Conservation (phyloP, 768 basidiomycete genomes). For the Boletus coccyginus region DNA sequence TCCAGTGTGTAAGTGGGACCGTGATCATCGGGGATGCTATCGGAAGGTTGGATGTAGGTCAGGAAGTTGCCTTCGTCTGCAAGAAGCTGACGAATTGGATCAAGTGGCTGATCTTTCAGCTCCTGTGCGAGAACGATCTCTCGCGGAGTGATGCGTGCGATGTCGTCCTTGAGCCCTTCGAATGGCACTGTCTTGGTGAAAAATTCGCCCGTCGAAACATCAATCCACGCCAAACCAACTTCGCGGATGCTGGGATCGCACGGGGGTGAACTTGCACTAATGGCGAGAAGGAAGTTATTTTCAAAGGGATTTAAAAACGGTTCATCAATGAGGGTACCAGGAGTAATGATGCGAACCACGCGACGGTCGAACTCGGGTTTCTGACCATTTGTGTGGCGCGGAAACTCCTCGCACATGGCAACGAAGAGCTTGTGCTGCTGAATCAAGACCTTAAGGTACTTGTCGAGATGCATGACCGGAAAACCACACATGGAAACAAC, state of each 20-base stretch:
- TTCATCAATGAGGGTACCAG: conserved; percentile 93
- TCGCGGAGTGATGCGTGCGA: conserved; percentile 75
- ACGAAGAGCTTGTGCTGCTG: conserved; percentile 83
- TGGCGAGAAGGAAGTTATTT: conserved; percentile 86
- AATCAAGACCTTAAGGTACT: conserved; percentile 81
- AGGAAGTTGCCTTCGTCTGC: conserved; percentile 54
- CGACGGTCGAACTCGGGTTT: conserved; percentile 72
- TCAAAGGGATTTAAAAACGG: conserved; percentile 81
- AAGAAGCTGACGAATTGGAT: conserved; percentile 50
- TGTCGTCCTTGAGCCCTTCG: conserved; percentile 69
- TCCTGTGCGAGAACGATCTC: conserved; percentile 70
- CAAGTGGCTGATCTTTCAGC: conserved; percentile 34
- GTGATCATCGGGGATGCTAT: not conserved
- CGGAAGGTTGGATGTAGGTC: conserved; percentile 40
- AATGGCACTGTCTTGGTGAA: conserved; percentile 63
- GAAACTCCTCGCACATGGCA: conserved; percentile 93
- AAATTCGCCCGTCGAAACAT: conserved; percentile 93
- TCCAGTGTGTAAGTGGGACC: conserved; percentile 21
- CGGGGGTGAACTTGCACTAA: conserved; percentile 33
- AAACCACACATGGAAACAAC: conserved; percentile 88
- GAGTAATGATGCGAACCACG: conserved; percentile 85
- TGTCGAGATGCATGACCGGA: conserved; percentile 80
- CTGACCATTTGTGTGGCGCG: conserved; percentile 44
- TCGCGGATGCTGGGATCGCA: conserved; percentile 6
- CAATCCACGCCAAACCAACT: conserved; percentile 89